Evolutionary conservation across 2,329 filamentous ascomycete genomes (phyloP).

Genomic region (Alternaria hordeiaustralica): DNA sequence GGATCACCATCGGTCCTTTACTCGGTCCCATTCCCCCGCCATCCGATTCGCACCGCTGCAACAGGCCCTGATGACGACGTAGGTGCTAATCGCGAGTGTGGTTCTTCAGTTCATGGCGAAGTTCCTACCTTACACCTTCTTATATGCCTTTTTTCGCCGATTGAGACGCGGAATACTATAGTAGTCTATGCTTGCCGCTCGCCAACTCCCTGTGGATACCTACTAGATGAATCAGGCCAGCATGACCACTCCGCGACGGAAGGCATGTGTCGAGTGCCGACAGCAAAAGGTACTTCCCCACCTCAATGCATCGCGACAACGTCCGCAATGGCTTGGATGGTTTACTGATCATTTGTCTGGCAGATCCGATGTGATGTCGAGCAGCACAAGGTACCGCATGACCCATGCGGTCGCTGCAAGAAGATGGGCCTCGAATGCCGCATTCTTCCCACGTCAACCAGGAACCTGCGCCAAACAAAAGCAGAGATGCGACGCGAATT

Average conservation of each 20-base stretch:
- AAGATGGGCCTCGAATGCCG: conserved; percentile 47
- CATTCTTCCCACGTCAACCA: conserved; percentile 46
- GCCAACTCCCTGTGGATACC: conserved; percentile 30
- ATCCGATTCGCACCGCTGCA: conserved; percentile 38
- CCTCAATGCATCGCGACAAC: conserved; percentile 2
- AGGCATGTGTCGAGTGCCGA: conserved; percentile 48
- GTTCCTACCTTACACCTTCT: conserved; percentile 25
- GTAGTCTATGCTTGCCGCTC: conserved; percentile 26
- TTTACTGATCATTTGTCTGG: conserved; percentile 23
- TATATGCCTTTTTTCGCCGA: conserved; percentile 37
- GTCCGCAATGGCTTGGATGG: conserved; percentile 1
- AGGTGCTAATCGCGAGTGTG: conserved; percentile 29
- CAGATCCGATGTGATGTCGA: conserved; percentile 50
- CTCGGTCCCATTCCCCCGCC: conserved; percentile 42
- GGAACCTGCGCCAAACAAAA: conserved; percentile 47
- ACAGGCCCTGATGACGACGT: conserved; percentile 43
- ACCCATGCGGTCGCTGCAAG: conserved; percentile 44
- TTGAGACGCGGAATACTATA: conserved; percentile 22
- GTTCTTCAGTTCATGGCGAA: conserved; percentile 25
- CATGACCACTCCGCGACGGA: conserved; percentile 45
- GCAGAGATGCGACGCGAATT: conserved; percentile 48
- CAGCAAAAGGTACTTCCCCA: conserved; percentile 45
- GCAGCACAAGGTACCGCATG: conserved; percentile 46
- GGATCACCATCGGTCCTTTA: conserved; percentile 33
- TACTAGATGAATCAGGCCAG: conserved; percentile 25